These are phyloP conservation scores for Trametes gibbosa DNA, from an alignment of 768 basidiomycete genomes.

Conservation along the genomic window DNA sequence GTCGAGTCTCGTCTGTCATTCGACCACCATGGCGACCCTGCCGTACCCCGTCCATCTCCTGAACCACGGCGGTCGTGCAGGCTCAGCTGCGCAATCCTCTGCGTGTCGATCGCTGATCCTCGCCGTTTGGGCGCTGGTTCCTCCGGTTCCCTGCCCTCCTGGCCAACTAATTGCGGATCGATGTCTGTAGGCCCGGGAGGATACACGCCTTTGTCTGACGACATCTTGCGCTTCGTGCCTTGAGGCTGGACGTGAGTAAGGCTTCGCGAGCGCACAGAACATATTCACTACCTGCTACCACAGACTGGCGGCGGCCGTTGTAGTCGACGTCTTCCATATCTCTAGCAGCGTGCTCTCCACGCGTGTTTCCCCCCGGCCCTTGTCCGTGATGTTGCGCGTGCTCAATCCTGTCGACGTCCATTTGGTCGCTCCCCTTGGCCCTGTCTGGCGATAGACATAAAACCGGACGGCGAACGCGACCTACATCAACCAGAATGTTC, in stretches of 20 bases:
- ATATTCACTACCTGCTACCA: slow-evolving; percentile 48
- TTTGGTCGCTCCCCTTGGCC: slow-evolving; percentile 22
- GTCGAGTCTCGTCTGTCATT: slow-evolving; percentile 73
- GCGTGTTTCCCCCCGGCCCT: slow-evolving; percentile 13
- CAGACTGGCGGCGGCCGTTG: slow-evolving; percentile 69
- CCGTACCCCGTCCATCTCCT: slow-evolving; percentile 56
- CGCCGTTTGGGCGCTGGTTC: slow-evolving; percentile 78
- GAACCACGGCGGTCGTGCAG: slow-evolving; percentile 79
- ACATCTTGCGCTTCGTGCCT: slow-evolving; percentile 84
- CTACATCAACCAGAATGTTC: slow-evolving; percentile 12
- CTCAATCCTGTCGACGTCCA: slow-evolving; percentile 22
- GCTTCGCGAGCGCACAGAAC: slow-evolving; percentile 20
- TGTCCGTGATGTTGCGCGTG: slow-evolving; percentile 10
- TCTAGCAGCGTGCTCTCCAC: slow-evolving; percentile 26
- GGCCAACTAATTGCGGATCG: slow-evolving; percentile 66
- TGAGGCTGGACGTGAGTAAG: slow-evolving; percentile 34
- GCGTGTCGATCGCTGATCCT: slow-evolving; percentile 79
- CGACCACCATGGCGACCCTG: slow-evolving; percentile 47
- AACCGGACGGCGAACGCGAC: slow-evolving; percentile 3
- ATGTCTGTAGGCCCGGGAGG: slow-evolving; percentile 58
- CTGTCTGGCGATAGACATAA: slow-evolving; percentile 16
- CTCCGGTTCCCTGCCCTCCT: slow-evolving; percentile 62
- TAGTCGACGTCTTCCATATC: slow-evolving; percentile 60
- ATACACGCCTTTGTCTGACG: slow-evolving; percentile 55
- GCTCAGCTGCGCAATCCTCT: slow-evolving; percentile 70